Percentiles rank a stretch among this genome's conserved stretches.
Conservation (phyloP, 2,329 filamentous ascomycete genomes). For the Monascus ruber region DNA sequence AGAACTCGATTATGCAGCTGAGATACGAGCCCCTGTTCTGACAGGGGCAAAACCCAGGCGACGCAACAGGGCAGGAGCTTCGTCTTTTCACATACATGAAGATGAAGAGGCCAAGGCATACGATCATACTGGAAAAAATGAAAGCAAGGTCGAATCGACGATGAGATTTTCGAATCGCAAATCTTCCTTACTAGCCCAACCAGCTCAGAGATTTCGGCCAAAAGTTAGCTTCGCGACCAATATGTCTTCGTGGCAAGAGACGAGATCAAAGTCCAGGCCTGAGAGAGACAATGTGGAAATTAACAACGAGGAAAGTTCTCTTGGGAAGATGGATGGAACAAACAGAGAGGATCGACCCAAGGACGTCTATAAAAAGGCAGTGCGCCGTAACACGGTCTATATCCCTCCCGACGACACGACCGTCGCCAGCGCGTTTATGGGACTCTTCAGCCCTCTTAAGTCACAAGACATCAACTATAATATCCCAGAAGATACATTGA, state of each 20-base stretch:
- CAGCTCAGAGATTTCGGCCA: conserved; percentile 29
- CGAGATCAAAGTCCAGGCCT: too few relatives aligned
- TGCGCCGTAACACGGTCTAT: conserved; percentile 29
- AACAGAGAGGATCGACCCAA: conserved; percentile 2
- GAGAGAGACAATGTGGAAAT: not conserved
- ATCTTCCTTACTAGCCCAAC: conserved; percentile 27
- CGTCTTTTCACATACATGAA: conserved; percentile 29
- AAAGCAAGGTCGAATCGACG: conserved; percentile 8
- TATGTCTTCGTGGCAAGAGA: conserved; percentile 6
- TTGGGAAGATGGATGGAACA: conserved; percentile 2
- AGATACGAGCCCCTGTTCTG: conserved; percentile 20
- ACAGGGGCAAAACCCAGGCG: conserved; percentile 19
- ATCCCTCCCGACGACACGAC: conserved; percentile 33
- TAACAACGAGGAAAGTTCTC: conserved; percentile 4
- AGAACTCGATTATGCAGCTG: conserved; percentile 31
- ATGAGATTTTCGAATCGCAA: conserved; percentile 10
- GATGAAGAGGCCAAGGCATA: conserved; percentile 14
- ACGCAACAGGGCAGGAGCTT: conserved; percentile 11
- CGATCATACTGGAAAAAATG: conserved; percentile 5
- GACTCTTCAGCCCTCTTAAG: conserved; percentile 32
- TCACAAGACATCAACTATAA: conserved; percentile 5
- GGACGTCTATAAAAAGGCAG: conserved; percentile 17
- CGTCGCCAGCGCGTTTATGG: conserved; percentile 33
- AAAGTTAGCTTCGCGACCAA: conserved; percentile 17
- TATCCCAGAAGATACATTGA: conserved; percentile 10